Evolutionary conservation across 768 basidiomycete genomes (phyloP).

Genomic region (Filobasidium wieringae): DNA sequence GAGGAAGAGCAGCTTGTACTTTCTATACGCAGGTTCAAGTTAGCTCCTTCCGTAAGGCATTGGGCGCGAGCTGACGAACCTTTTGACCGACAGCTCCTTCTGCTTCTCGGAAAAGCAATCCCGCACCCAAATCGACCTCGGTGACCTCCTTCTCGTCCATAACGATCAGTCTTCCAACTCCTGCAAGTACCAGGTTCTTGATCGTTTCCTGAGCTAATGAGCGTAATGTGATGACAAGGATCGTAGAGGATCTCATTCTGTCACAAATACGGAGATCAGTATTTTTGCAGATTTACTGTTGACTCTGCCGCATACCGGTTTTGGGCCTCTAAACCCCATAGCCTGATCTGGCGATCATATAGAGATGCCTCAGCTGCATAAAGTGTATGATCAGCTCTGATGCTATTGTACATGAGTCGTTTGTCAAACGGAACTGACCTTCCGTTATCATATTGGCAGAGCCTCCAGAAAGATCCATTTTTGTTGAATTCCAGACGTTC

Average conservation of each 20-base stretch:
- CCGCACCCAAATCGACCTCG: slow-evolving; percentile 77
- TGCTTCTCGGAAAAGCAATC: slow-evolving; percentile 86
- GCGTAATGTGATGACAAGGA: slow-evolving; percentile 63
- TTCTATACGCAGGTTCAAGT: slow-evolving; percentile 46
- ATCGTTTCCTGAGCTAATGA: slow-evolving; percentile 86
- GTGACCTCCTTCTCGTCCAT: slow-evolving; percentile 64
- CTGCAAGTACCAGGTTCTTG: slow-evolving; percentile 95
- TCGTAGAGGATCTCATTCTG: slow-evolving; percentile 89
- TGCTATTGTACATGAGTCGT: too few relatives aligned
- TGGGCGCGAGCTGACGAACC: slow-evolving; percentile 44
- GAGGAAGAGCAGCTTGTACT: slow-evolving; percentile 67
- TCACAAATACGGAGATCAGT: background rate
- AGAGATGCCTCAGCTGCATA: slow-evolving; percentile 60
- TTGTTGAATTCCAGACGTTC: too few relatives aligned
- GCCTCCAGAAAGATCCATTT: too few relatives aligned
- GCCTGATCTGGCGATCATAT: slow-evolving; percentile 49
- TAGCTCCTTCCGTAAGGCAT: background rate
- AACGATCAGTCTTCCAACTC: slow-evolving; percentile 78
- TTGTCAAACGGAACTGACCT: too few relatives aligned
- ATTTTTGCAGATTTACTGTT: background rate
- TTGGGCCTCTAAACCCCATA: slow-evolving; percentile 95
- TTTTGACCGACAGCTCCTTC: slow-evolving; percentile 67
- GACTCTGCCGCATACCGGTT: slow-evolving; percentile 53
- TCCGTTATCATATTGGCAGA: too few relatives aligned
- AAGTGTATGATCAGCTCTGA: too few relatives aligned